phyloP scores from a whole-genome alignment of 805 yeast species.

The Candida chauliodis region DNA sequence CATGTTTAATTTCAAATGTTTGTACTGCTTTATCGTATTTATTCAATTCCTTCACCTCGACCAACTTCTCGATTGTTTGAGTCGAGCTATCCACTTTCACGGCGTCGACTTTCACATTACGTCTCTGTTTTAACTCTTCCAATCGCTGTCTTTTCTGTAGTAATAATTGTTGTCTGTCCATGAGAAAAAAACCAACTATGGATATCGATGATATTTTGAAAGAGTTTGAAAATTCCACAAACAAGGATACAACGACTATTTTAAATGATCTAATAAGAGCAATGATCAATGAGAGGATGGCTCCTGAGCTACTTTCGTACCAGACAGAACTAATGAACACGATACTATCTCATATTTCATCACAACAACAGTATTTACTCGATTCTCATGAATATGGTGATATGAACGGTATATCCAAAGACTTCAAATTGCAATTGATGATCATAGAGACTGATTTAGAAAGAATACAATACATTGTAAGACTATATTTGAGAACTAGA shows the following conservation, averaged over 20 bases:
- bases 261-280: constrained; percentile 47
- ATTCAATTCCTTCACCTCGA: constrained; percentile 7
- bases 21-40: constrained; percentile 23
- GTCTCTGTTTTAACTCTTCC: constrained; percentile 21
- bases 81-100: constrained; percentile 9
- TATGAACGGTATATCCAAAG: constrained; percentile 43
- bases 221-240: constrained; percentile 48
- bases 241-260: constrained; percentile 20
- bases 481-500: constrained; percentile 78
- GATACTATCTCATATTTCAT: constrained; percentile 56
- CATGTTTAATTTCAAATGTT: constrained; percentile 10
- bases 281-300: constrained; percentile 82
- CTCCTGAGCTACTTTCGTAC: constrained; percentile 84
- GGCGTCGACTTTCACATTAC: constrained; percentile 8
- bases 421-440: constrained; percentile 73
- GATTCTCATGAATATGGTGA: constrained; percentile 75
- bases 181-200: constrained; percentile 13
- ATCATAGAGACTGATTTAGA: constrained; percentile 91
- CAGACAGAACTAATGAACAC: constrained; percentile 56
- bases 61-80: constrained; percentile 4
- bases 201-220: constrained; percentile 69
- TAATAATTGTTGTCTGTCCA: constrained; percentile 36
- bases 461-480: constrained; percentile 73
- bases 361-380: constrained; percentile 68
- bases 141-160: constrained; percentile 39